phyloP scores from a whole-genome alignment of 495 filamentous ascomycete species.

The Aspergillus cristatus region DNA sequence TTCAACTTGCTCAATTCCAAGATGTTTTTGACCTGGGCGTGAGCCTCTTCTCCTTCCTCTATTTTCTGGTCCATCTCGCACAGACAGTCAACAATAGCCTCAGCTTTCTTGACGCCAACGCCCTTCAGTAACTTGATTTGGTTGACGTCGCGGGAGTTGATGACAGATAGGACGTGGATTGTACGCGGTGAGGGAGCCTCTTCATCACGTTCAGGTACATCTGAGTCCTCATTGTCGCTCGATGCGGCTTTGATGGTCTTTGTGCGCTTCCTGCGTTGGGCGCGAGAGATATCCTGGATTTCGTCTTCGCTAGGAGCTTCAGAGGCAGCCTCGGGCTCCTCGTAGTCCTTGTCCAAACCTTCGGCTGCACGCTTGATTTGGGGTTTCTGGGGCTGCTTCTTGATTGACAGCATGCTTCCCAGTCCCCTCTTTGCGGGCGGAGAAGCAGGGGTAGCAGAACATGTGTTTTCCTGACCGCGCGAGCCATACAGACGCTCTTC shows the following conservation, averaged over 20 bases:
- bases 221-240: conserved; percentile 2
- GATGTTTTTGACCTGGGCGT: conserved; percentile 33
- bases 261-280: conserved; percentile 31
- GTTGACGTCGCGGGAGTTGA: conserved; percentile 73
- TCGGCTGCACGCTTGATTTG: conserved; percentile 26
- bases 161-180: conserved; percentile 62
- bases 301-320: conserved; percentile 21
- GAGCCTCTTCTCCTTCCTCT: conserved; percentile 15
- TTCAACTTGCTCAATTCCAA: conserved; percentile 38
- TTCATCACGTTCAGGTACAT: conserved; percentile 21
- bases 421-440: conserved; percentile 18
- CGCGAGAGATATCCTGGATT: conserved; percentile 24
- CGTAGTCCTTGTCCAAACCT: conserved; percentile 25
- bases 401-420: conserved; percentile 34
- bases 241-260: conserved; percentile 14
- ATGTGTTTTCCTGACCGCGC: conserved; percentile 3
- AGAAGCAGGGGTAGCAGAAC: conserved; percentile 7
- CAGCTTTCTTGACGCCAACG: conserved; percentile 46
- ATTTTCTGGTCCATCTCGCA: conserved; percentile 35
- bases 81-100: conserved; percentile 44
- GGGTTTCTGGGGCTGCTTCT: conserved; percentile 21
- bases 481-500: conserved; percentile 46
- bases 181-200: conserved; percentile 54
- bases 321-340: conserved; percentile 14
- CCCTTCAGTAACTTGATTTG: conserved; percentile 61